Evolutionary conservation across 1,139 yeast species (phyloP).

Genomic region (Oligophagozyma castellii): DNA sequence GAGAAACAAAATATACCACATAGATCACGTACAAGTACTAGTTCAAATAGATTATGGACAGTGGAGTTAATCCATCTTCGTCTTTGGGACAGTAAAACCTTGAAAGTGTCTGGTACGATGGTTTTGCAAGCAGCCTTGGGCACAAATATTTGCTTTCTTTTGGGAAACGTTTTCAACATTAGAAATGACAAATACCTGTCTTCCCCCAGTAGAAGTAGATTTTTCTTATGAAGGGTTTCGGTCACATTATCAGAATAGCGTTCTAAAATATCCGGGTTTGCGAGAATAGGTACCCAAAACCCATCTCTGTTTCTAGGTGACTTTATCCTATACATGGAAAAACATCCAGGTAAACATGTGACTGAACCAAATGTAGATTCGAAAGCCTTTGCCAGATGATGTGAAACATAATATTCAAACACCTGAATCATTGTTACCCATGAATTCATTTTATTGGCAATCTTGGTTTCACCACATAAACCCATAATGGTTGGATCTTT

Average conservation of each 20-base stretch:
- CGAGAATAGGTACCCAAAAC: slow-evolving; percentile 90
- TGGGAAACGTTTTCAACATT: slow-evolving; percentile 88
- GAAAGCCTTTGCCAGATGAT: slow-evolving; percentile 92
- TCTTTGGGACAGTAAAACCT: slow-evolving; percentile 79
- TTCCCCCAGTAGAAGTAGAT: slow-evolving; percentile 79
- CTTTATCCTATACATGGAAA: slow-evolving; percentile 89
- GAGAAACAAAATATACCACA: slow-evolving; percentile 97
- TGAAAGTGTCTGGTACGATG: slow-evolving; percentile 72
- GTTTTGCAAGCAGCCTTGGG: slow-evolving; percentile 96
- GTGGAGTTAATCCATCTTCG: slow-evolving; percentile 99
- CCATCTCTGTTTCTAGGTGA: slow-evolving; percentile 86
- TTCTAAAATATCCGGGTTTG: slow-evolving; percentile 94
- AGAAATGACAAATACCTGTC: slow-evolving; percentile 81
- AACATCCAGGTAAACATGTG: slow-evolving; percentile 96
- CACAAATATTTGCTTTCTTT: slow-evolving; percentile 81
- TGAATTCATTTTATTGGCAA: slow-evolving; percentile 68
- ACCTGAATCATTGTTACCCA: slow-evolving; percentile 97
- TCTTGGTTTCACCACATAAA: slow-evolving; percentile 93
- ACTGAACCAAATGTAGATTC: slow-evolving; percentile 95
- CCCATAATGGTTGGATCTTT: slow-evolving; percentile 89
- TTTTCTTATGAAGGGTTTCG: slow-evolving; percentile 80
- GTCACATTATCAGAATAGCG: slow-evolving; percentile 83
- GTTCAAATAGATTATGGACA: slow-evolving; percentile 86
- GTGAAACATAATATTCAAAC: slow-evolving; percentile 89
- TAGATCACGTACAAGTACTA: slow-evolving; percentile 73